Evolutionary conservation across 2,329 filamentous ascomycete genomes (phyloP).

Genomic region (Beauveria asiatica): DNA sequence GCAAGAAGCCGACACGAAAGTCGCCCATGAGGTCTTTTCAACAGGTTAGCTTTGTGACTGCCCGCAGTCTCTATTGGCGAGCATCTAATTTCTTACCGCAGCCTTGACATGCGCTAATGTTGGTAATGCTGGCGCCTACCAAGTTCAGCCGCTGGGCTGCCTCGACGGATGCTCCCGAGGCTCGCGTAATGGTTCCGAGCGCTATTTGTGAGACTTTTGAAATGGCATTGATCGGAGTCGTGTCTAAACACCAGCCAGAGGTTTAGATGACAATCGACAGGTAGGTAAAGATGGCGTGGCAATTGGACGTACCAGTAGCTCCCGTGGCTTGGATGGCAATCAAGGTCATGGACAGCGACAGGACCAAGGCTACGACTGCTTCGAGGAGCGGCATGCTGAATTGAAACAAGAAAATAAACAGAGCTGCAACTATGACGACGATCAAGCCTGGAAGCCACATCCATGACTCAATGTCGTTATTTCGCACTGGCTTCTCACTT

Average conservation of each 20-base stretch:
- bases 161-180: slow-evolving; percentile 2
- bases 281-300: too few species aligned
- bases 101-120: slow-evolving; percentile 7
- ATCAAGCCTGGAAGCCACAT: slow-evolving; percentile 3
- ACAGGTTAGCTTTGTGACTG: background rate
- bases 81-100: background rate
- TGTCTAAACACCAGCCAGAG: background rate
- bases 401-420: background rate
- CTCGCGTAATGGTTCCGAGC: slow-evolving; percentile 3
- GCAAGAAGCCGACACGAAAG: slow-evolving; percentile 10
- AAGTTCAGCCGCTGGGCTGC: slow-evolving; percentile 9
- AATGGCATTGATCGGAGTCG: slow-evolving; percentile 8
- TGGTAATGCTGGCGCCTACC: slow-evolving; percentile 9
- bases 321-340: slow-evolving; percentile 10
- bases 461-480: background rate
- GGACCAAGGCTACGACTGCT: background rate
- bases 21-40: slow-evolving; percentile 8
- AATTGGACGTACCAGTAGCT: background rate
- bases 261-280: background rate
- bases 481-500: background rate
- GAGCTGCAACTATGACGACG: background rate
- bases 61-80: too few species aligned
- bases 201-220: slow-evolving; percentile 9
- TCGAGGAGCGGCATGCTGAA: slow-evolving; percentile 6
- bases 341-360: background rate